Percentiles rank a stretch among this genome's conserved stretches.
These are phyloP conservation scores for Clarireedia hainanense DNA, from an alignment of 2,329 filamentous ascomycete species.

Conservation along the genomic window DNA sequence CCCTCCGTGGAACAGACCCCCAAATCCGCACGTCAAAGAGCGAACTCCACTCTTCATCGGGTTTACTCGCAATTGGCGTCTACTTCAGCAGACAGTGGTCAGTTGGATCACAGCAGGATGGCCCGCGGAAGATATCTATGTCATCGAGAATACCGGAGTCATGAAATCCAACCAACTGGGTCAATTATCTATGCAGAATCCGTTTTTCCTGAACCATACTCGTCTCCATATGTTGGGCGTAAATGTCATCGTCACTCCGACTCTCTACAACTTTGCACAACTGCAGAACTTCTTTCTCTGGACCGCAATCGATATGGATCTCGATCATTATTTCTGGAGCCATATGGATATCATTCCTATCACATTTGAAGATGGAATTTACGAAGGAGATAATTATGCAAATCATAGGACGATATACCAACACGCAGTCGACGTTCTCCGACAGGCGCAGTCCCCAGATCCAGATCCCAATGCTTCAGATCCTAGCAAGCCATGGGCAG, in stretches of 20 bases:
- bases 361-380: conserved; percentile 14
- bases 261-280: conserved; percentile 45
- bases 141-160: conserved; percentile 52
- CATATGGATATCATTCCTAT: conserved; percentile 46
- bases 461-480: conserved; percentile 5
- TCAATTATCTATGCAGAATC: conserved; percentile 43
- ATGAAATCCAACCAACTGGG: conserved; percentile 42
- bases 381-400: background rate
- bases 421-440: conserved; percentile 2
- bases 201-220: conserved; percentile 46
- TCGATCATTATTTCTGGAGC: conserved; percentile 45
- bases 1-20: conserved; percentile 37
- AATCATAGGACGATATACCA: conserved; percentile 5
- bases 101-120: conserved; percentile 51
- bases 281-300: conserved; percentile 46
- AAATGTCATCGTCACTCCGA: conserved; percentile 41
- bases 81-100: conserved; percentile 46
- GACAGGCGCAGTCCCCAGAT: conserved; percentile 1
- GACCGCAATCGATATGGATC: conserved; percentile 35
- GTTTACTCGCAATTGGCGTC: conserved; percentile 46
- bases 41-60: conserved; percentile 47
- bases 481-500: conserved; percentile 35
- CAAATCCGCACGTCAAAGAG: conserved; percentile 32
- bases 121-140: conserved; percentile 46
- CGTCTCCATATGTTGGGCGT: conserved; percentile 42